phyloP scores from a whole-genome alignment of 306 rosid species.

The Cyclanthera cordifolia region DNA sequence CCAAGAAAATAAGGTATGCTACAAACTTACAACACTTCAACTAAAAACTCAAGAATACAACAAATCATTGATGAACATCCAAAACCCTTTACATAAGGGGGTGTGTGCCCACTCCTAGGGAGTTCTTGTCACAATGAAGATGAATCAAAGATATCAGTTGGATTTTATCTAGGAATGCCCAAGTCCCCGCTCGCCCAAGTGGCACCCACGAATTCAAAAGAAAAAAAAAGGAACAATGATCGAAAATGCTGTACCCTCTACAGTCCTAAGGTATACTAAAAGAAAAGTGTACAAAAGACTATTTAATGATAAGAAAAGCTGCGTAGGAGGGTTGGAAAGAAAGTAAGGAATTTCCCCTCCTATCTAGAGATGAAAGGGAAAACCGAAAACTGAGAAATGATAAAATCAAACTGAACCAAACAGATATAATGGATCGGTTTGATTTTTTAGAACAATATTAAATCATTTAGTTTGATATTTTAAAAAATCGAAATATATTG shows the following conservation, averaged over 20 bases:
- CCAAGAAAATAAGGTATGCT: background rate
- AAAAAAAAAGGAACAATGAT: background rate
- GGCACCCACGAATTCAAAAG: background rate
- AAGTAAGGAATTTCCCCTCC: background rate
- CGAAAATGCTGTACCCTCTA: background rate
- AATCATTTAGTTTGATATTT: too few species aligned
- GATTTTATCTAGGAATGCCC: background rate
- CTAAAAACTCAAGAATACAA: background rate
- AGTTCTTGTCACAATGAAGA: background rate
- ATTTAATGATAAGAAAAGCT: background rate
- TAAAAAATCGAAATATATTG: too few species aligned
- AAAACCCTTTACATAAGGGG: background rate
- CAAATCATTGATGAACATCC: background rate
- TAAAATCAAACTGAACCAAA: too few species aligned
- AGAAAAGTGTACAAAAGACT: background rate
- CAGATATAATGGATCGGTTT: too few species aligned
- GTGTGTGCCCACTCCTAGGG: background rate
- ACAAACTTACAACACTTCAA: background rate
- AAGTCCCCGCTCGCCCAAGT: background rate
- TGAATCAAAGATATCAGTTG: background rate
- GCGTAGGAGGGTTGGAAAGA: background rate
- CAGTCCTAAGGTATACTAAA: background rate
- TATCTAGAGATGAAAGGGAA: too few species aligned
- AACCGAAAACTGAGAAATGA: too few species aligned
- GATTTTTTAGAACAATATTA: too few species aligned